Evolutionary conservation across 192 early-diverging fungal species (phyloP).

Genomic region (Funneliformis mosseae): DNA sequence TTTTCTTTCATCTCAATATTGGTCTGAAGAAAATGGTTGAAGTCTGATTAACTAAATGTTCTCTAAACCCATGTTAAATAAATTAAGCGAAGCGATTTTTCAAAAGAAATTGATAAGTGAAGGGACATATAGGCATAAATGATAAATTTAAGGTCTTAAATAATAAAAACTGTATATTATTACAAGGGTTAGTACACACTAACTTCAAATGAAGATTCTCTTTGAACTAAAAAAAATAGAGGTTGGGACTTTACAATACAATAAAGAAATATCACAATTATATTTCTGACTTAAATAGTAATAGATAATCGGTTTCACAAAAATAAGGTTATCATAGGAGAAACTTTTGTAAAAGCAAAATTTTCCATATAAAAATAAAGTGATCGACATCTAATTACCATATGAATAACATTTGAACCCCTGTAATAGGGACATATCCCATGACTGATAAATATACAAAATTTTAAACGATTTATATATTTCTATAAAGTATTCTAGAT

Average conservation of each 20-base stretch:
- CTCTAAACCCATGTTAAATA: too few relatives aligned
- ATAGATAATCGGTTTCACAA: not conserved
- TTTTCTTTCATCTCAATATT: too few relatives aligned
- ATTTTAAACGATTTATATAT: too few relatives aligned
- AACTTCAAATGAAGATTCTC: not conserved
- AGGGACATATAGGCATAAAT: not conserved
- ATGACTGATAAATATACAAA: too few relatives aligned
- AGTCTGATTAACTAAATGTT: too few relatives aligned
- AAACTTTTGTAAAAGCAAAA: not conserved
- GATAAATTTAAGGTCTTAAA: not conserved
- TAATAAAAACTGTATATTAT: not conserved
- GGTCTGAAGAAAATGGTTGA: too few relatives aligned
- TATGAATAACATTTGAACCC: not conserved
- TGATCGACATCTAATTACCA: not conserved
- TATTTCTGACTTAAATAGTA: not conserved
- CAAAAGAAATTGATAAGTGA: not conserved
- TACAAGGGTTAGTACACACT: too few relatives aligned
- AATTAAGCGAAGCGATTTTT: too few relatives aligned
- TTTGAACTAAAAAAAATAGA: not conserved
- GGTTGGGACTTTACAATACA: not conserved
- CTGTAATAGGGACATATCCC: not conserved
- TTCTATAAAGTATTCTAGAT: too few relatives aligned
- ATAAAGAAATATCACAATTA: not conserved
- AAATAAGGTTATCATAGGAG: not conserved
- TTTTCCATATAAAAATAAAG: not conserved